Evolutionary conservation across 2,329 filamentous ascomycete species (phyloP).

Genomic region (Penicillium italicum): DNA sequence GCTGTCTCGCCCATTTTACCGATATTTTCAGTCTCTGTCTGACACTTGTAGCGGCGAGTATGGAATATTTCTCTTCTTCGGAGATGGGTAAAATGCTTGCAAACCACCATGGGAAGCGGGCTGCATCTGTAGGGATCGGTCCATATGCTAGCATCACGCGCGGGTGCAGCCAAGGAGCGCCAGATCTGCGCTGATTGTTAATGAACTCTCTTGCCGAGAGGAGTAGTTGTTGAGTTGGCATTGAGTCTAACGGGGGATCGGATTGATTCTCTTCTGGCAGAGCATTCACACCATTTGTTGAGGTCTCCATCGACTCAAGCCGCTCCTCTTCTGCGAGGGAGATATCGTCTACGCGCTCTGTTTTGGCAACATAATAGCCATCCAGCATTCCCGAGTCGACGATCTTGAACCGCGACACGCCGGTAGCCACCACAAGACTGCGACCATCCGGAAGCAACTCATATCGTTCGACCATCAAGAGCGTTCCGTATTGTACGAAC

Average conservation of each 20-base stretch:
- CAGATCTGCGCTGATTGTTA: constrained; percentile 62
- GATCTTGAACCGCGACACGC: constrained; percentile 73
- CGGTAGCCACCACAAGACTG: constrained; percentile 74
- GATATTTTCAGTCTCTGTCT: constrained; percentile 79
- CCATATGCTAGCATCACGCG: constrained; percentile 72
- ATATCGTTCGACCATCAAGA: constrained; percentile 70
- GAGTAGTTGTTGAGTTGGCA: constrained; percentile 70
- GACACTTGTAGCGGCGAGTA: constrained; percentile 71
- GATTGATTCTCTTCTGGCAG: constrained; percentile 19
- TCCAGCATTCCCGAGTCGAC: constrained; percentile 61
- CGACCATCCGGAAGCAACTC: constrained; percentile 75
- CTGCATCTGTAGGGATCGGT: constrained; percentile 70
- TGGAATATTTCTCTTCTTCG: constrained; percentile 72
- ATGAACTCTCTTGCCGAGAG: constrained; percentile 65
- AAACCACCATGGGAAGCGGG: constrained; percentile 85
- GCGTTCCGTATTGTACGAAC: constrained; percentile 73
- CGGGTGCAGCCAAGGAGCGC: constrained; percentile 70
- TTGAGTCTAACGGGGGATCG: constrained; percentile 38
- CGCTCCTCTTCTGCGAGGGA: constrained; percentile 74
- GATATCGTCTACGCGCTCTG: constrained; percentile 78
- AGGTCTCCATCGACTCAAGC: constrained; percentile 66
- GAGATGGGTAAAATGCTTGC: constrained; percentile 74
- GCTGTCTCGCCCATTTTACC: constrained; percentile 70
- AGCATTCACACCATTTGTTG: constrained; percentile 18
- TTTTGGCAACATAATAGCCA: constrained; percentile 72